Conservation (phyloP, 768 basidiomycete species). For the Macrolepiota dolichaula region DNA sequence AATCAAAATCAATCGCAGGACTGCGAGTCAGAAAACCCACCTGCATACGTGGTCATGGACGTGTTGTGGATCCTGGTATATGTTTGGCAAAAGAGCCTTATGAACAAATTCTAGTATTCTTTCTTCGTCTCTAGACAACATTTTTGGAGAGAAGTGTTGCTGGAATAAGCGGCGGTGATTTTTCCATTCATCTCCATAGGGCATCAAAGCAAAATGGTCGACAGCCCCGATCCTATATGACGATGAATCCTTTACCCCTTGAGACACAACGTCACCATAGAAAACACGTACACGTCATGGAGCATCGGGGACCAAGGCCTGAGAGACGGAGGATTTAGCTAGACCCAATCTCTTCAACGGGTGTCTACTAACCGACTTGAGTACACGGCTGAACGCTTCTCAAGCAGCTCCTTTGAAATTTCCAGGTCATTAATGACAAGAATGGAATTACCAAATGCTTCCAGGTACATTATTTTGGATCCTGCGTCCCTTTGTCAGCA, state of each 20-base stretch:
- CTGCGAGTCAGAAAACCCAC: background rate
- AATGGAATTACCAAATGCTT: slow-evolving; percentile 42
- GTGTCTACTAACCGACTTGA: slow-evolving; percentile 36
- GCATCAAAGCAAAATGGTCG: slow-evolving; percentile 12
- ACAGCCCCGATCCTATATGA: background rate
- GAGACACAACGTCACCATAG: too few relatives aligned
- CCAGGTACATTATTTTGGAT: slow-evolving; percentile 48
- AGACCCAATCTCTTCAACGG: background rate
- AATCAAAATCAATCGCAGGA: background rate
- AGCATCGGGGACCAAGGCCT: slow-evolving; percentile 1
- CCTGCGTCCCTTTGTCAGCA: background rate
- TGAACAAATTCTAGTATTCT: slow-evolving; percentile 10
- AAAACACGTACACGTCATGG: slow-evolving; percentile 6
- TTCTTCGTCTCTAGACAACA: background rate
- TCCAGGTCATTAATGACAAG: slow-evolving; percentile 37
- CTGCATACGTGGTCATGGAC: slow-evolving; percentile 3
- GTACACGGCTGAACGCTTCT: slow-evolving; percentile 53
- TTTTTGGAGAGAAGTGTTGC: slow-evolving; percentile 20
- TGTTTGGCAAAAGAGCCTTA: background rate
- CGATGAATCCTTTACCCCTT: background rate
- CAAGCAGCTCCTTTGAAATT: slow-evolving; percentile 49
- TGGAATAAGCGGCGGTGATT: slow-evolving; percentile 24
- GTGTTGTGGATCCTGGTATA: slow-evolving; percentile 6
- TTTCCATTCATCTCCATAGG: slow-evolving; percentile 24
- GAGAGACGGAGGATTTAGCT: background rate